These are phyloP conservation scores for Sporothrix luriei DNA, from an alignment of 2,329 filamentous ascomycete species.

Conservation along the genomic window DNA sequence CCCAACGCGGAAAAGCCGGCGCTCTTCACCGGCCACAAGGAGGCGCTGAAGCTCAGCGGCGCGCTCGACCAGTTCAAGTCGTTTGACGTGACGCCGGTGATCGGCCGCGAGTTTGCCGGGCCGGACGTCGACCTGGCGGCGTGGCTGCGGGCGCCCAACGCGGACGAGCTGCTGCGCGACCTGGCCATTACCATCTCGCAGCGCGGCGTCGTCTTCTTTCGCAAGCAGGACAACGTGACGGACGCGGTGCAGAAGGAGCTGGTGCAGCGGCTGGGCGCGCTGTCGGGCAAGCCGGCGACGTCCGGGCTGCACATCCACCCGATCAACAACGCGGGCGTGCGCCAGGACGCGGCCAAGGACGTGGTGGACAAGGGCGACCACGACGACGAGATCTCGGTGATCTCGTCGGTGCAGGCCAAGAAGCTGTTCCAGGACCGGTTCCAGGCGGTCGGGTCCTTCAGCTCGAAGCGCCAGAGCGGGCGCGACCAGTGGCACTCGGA, in stretches of 20 bases:
- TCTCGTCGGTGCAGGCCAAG: slow-evolving; percentile 47
- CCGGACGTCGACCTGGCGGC: slow-evolving; percentile 53
- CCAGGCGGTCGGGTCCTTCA: not conserved
- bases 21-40: slow-evolving; percentile 30
- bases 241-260: slow-evolving; percentile 34
- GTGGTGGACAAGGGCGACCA: slow-evolving; percentile 10
- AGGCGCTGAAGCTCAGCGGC: slow-evolving; percentile 40
- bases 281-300: slow-evolving; percentile 45
- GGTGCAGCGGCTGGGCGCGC: slow-evolving; percentile 34
- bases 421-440: slow-evolving; percentile 31
- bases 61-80: slow-evolving; percentile 49
- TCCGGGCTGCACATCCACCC: slow-evolving; percentile 60
- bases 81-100: slow-evolving; percentile 57
- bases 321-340: slow-evolving; percentile 31
- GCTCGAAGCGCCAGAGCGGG: slow-evolving; percentile 30
- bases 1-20: not conserved
- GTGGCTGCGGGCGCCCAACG: slow-evolving; percentile 56
- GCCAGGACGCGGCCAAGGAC: slow-evolving; percentile 26
- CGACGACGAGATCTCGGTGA: slow-evolving; percentile 52
- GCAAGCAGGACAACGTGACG: slow-evolving; percentile 47
- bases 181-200: slow-evolving; percentile 61
- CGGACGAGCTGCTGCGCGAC: slow-evolving; percentile 60
- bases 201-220: slow-evolving; percentile 55
- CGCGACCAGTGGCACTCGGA: slow-evolving; percentile 50
- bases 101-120: slow-evolving; percentile 57